Percentiles rank a stretch among this genome's conserved stretches.
Evolutionary conservation across 352 stramenopile species (phyloP).

Genomic region (Globisporangium perplexum): DNA sequence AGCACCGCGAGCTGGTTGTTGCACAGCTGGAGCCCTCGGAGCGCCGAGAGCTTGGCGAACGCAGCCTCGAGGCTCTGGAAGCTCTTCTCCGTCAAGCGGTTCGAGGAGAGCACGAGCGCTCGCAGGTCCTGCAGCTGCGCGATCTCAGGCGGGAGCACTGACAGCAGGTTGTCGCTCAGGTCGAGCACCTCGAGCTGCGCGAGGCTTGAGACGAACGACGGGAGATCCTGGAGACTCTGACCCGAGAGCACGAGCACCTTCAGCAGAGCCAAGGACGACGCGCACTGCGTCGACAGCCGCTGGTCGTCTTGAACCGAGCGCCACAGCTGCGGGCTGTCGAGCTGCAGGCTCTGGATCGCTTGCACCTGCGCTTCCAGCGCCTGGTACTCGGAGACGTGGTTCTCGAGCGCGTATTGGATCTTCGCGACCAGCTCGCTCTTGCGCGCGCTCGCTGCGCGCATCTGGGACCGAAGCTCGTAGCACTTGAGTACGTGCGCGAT

Average conservation of each 20-base stretch:
- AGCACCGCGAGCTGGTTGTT: conserved; percentile 23
- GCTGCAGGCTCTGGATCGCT: conserved; percentile 14
- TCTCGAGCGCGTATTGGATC: conserved; percentile 20
- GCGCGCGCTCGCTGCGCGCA: conserved; percentile 10
- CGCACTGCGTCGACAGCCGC: conserved; percentile 3
- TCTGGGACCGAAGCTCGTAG: conserved; percentile 21
- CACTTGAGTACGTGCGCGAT: conserved; percentile 21
- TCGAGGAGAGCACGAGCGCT: conserved; percentile 17
- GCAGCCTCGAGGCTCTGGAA: conserved; percentile 5
- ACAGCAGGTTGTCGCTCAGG: conserved; percentile 28
- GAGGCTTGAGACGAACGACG: conserved; percentile 15
- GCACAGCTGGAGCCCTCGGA: conserved; percentile 23
- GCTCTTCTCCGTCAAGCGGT: conserved; percentile 12
- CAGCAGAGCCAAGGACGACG: conserved; percentile 5
- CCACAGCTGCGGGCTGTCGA: conserved; percentile 9
- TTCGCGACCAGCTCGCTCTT: conserved; percentile 32
- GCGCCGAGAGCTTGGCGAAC: conserved; percentile 9
- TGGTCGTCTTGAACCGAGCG: conserved; percentile 1
- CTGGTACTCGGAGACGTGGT: conserved; percentile 4
- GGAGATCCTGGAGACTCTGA: conserved; percentile 19
- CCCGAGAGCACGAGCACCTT: conserved; percentile 13
- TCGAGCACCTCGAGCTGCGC: conserved; percentile 24
- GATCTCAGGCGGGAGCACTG: conserved; percentile 11
- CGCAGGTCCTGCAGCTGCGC: conserved; percentile 11
- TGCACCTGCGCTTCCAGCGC: not conserved